Evolutionary conservation across 2,329 filamentous ascomycete species (phyloP), one percentile per base, ranked within the genome.

Genomic region (Cladobotryum mycophilum): DNA sequence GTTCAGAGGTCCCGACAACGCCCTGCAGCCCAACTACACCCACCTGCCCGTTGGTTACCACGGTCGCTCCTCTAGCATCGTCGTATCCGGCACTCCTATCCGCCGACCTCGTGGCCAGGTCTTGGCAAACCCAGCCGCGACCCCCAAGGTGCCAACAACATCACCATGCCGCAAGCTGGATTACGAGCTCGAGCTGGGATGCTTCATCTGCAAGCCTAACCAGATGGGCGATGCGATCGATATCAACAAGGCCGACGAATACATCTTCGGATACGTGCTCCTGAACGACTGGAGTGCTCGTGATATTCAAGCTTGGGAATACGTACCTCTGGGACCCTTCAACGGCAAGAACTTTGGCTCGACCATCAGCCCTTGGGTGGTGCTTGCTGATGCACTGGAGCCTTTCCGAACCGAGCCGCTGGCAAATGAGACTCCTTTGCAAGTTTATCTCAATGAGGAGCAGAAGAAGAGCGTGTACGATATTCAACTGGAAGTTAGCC

Each of bases 41-140:
- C 85, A 91, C 58, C 72, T 93, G 0, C 88, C 88, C 0, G 86
- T 92, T 3, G 88, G 82, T 1, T 93, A 93, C 60, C 88, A 93
- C 64, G 86, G 88, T 4, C 81, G 88, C 53, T 85, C 87, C 3
- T 88, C 84, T 13, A 88, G 84, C 4, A 79, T 92, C 8, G 85
- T 91, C 1, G 71, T 86, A 3, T 89, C 86, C 0, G 86, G 86
- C 6, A 90, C 88, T 0, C 79, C 82, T 0, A 82, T 93, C 52
- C 76, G 78, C 17, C 76, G 88, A 18, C 88, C 88, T 0, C 81
- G 83, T 56, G 88, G 88, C 1, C 88, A 92, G 65, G 84, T 89
- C 51, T 67, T 90, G 12, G 56, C 55, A 12, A 65, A 68, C 17
- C 64, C 68, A 36, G 79, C 56, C 71, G 79, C 55, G 1, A 58